Base-by-base conservation (phyloP, 805 yeast genomes). In the Monosporozyma aerobia region DNA sequence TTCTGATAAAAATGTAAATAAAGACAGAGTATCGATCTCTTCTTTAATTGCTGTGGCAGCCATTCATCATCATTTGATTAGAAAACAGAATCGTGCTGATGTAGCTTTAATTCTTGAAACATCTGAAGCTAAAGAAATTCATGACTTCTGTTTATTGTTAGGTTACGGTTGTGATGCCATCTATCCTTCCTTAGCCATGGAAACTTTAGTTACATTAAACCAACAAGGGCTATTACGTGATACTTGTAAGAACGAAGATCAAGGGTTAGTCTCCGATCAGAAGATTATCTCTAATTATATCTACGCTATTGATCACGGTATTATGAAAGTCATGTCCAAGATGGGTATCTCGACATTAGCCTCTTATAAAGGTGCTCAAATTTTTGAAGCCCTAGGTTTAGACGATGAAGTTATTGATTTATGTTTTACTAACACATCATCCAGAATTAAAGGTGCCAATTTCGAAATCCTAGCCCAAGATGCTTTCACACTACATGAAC, bases 301-400 rank as follows among this genome's bases (percentile, higher is more conserved):
- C 67, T 77, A 81, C 59, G 85, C 97, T 11, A 77, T 87, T 54
- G 95, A 92, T 66, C 85, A 89, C 52, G 98, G 98, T 72, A 85
- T 92, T 61, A 75, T 89, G 63, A 92, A 94, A 76, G 97, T 94
- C 55, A 92, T 92, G 99, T 89, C 97, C 39, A 92, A 94, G 77
- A 94, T 92, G 98, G 99, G 99, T 77, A 94, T 92, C 62, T 90
- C 98, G 33, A 94, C 99, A 32, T 77, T 92, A 68, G 97, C 97
- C 11, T 88, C 97, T n/a, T 92, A 92, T 74, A 92, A 92, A 74
- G 98, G 98, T 71, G 99, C 99, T 30, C 99, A 92, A 75, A 94
- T 92, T 65, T 92, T 94, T 69, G 99, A 92, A 73, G 96, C 96
- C 49, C 76, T 92, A 56, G 99, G 99, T 71, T 83, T 92, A 56